Evolutionary conservation across 1,139 yeast genomes (phyloP).

Genomic region (Martiniozyma asiatica): DNA sequence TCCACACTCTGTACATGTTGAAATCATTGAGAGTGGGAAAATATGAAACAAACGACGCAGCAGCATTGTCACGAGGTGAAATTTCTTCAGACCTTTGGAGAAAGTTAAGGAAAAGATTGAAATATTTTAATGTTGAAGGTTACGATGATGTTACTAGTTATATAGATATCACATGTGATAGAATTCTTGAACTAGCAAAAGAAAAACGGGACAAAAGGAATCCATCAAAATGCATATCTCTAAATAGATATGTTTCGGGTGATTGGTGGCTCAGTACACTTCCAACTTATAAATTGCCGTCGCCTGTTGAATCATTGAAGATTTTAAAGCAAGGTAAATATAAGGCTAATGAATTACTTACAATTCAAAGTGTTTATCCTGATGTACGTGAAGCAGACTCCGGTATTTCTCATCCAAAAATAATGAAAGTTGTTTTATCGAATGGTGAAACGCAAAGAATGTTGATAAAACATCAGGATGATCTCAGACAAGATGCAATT

Average conservation of each 20-base stretch:
- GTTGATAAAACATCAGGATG: constrained; percentile 78
- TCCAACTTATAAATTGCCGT: constrained; percentile 39
- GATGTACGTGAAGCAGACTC: constrained; percentile 51
- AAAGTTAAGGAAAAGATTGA: constrained; percentile 11
- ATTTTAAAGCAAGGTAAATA: constrained; percentile 37
- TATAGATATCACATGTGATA: constrained; percentile 38
- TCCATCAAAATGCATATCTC: constrained; percentile 12
- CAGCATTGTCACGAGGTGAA: constrained; percentile 33
- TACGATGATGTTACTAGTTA: constrained; percentile 24
- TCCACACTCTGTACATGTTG: constrained; percentile 61
- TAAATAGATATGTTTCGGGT: constrained; percentile 23
- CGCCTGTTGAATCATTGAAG: constrained; percentile 49
- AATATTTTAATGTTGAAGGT: constrained; percentile 9
- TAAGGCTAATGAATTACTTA: constrained; percentile 27
- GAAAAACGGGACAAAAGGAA: constrained; percentile 23
- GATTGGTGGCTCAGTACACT: constrained; percentile 44
- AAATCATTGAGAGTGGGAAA: constrained; percentile 39
- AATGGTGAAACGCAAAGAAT: constrained; percentile 49
- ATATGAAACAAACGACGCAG: constrained; percentile 23
- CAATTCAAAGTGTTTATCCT: constrained; percentile 33
- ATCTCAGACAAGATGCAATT: constrained; percentile 86
- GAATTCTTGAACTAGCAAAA: constrained; percentile 42
- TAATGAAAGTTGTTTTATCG: constrained; percentile 40
- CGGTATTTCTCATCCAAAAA: constrained; percentile 82
- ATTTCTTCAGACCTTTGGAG: constrained; percentile 42